Evolutionary conservation across 2,329 filamentous ascomycete genomes (phyloP), one percentile per base, ranked within the genome.

Genomic region (Trematosphaeria pertusa): DNA sequence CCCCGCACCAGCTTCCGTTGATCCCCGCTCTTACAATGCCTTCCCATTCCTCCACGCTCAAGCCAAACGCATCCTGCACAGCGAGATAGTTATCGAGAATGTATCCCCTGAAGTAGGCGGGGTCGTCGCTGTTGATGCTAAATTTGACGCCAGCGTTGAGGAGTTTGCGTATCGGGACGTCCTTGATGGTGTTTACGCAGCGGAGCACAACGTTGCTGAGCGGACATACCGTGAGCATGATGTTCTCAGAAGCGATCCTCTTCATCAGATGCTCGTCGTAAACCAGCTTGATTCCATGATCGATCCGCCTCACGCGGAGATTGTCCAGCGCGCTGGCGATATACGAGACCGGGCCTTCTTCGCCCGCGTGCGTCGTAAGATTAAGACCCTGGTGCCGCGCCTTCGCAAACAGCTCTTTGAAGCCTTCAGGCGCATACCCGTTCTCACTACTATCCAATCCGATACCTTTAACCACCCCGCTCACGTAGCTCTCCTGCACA

Each of bases 31-130:
- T 76, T 9, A 81, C 83, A 60, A 92, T 86, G 5, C 63, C 71
- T 54, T 74, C 78, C 89, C 88, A 91, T 43, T 92, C 87, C n/a
- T 73, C 69, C 3, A 85, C 71, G 17, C 69, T 78, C 54, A 92
- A 69, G 3, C 73, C 65, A 67, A 90, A 90, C 0, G 85, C 83
- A 32, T 89, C 85, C 68, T 92, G 87, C 21, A 92, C 86, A 1
- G 85, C 86, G 59, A 83, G 87, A 71, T 87, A 91, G 57, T 91
- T 91, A 59, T 88, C 86, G 40, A 88, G 73, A 42, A 91, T 82
- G 68, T 90, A 91, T 0, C 83, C 86, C 3, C 87, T 87, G 73
- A 92, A 91, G 41, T 78, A 78, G 3, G 75, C 74, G 10, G 77
- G 78, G 50, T 80, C 77, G 53, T 80, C 78, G 42, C 75, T 77